Percentiles rank a stretch among this genome's conserved stretches.
Evolutionary conservation across 139 green algal genomes (phyloP).

Genomic region (Prasinococcaceae sp.): DNA sequence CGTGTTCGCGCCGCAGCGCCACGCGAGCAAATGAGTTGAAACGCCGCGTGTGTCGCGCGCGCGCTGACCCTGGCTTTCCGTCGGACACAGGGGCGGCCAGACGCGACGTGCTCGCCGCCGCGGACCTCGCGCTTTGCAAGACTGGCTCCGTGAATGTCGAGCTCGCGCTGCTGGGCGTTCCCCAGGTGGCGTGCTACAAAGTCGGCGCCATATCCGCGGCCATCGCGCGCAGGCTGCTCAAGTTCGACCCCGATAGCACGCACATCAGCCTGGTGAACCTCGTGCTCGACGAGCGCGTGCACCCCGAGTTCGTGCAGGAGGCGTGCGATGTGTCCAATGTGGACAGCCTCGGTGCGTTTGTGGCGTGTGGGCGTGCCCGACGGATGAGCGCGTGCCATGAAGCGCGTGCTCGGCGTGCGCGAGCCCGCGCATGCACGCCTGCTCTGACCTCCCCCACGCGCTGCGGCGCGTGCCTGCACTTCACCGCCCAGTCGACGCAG

Average conservation of each 20-base stretch:
- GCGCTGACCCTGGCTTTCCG: neutral
- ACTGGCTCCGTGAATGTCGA: conserved; percentile 27
- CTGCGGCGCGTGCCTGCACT: too few relatives aligned
- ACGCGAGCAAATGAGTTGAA: too few relatives aligned
- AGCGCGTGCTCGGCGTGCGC: too few relatives aligned
- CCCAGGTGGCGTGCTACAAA: neutral
- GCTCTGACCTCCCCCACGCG: too few relatives aligned
- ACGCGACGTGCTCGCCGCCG: conserved; percentile 13
- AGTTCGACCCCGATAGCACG: neutral
- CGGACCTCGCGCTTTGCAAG: conserved; percentile 24
- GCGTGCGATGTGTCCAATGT: too few relatives aligned
- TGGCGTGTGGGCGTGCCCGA: too few relatives aligned
- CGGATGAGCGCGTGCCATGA: too few relatives aligned
- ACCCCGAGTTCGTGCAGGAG: conserved; percentile 1
- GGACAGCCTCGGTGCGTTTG: too few relatives aligned
- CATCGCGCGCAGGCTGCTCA: neutral
- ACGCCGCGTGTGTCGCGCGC: too few relatives aligned
- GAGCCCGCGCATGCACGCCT: too few relatives aligned
- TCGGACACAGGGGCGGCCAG: conserved; percentile 14
- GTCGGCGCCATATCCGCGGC: neutral
- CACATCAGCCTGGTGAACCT: conserved; percentile 23
- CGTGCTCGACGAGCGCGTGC: conserved; percentile 13
- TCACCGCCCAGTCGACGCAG: too few relatives aligned
- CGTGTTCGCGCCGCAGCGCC: too few relatives aligned
- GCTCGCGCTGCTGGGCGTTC: conserved; percentile 24